Percentiles rank a stretch among this genome's conserved stretches.
phyloP scores from a whole-genome alignment of 1,139 yeast genomes.

The Yamadazyma pseudoaaseri region DNA sequence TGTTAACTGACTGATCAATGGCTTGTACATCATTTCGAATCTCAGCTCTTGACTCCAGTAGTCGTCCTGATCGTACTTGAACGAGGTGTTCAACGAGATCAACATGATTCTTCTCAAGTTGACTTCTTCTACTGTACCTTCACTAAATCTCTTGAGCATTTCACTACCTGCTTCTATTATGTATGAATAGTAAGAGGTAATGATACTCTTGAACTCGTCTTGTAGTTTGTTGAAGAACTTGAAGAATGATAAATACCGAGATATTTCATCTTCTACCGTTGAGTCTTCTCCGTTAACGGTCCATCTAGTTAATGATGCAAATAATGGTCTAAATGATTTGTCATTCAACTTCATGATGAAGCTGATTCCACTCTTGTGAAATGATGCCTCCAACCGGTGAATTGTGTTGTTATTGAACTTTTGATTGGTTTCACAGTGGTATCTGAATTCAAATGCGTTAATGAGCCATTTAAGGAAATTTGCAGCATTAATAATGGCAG shows the following conservation, averaged over 20 bases:
- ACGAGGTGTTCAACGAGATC: constrained; percentile 71
- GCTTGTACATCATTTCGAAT: constrained; percentile 65
- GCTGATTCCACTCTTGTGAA: constrained; percentile 69
- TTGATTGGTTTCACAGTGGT: constrained; percentile 34
- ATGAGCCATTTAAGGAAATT: constrained; percentile 69
- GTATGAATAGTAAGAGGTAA: constrained; percentile 86
- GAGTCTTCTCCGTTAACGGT: constrained; percentile 82
- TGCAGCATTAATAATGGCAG: constrained; percentile 70
- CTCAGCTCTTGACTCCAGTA: constrained; percentile 91
- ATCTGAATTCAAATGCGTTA: constrained; percentile 67
- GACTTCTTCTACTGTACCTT: constrained; percentile 42
- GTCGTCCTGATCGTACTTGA: constrained; percentile 88
- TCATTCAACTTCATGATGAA: constrained; percentile 91
- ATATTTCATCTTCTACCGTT: constrained; percentile 40
- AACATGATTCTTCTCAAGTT: constrained; percentile 71
- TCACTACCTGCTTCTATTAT: constrained; percentile 68
- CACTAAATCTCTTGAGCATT: constrained; percentile 49
- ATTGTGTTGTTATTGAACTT: constrained; percentile 70
- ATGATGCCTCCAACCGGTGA: constrained; percentile 75
- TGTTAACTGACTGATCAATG: constrained; percentile 64
- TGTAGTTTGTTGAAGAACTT: constrained; percentile 84
- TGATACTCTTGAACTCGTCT: constrained; percentile 78
- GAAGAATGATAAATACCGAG: constrained; percentile 72
- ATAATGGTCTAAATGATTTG: constrained; percentile 84
- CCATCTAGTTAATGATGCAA: constrained; percentile 90